Evolutionary conservation across 495 filamentous ascomycete genomes (phyloP).

Genomic region (Alectoria sarmentosa): DNA sequence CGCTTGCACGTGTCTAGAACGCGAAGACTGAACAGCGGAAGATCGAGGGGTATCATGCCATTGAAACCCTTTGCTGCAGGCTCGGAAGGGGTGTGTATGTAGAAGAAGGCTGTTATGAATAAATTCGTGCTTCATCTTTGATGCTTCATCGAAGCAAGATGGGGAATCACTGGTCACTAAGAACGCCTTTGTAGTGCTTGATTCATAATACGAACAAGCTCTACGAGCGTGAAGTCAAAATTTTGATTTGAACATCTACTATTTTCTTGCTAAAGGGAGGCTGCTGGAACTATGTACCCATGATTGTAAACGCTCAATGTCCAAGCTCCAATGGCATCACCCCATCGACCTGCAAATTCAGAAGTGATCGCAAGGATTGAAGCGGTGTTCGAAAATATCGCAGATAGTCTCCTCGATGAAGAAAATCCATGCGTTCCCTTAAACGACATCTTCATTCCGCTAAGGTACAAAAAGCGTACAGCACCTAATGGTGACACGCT

Average conservation of each 20-base stretch:
- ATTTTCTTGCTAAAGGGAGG: neutral
- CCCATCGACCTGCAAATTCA: neutral
- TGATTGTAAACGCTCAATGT: neutral
- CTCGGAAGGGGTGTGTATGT: neutral
- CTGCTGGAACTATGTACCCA: neutral
- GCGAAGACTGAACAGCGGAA: neutral
- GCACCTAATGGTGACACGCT: neutral
- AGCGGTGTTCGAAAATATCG: slow-evolving; percentile 12
- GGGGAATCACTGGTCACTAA: neutral
- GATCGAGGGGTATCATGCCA: neutral
- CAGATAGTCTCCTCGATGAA: slow-evolving; percentile 11
- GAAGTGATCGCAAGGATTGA: slow-evolving; percentile 21
- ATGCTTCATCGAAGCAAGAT: neutral
- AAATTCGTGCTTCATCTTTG: neutral
- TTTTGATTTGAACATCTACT: neutral
- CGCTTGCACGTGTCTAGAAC: neutral
- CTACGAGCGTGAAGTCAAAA: neutral
- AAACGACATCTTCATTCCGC: slow-evolving; percentile 15
- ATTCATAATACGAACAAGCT: neutral
- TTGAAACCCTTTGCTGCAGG: neutral
- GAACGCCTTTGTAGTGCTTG: neutral
- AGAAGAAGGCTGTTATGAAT: neutral
- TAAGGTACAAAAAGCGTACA: slow-evolving; percentile 13
- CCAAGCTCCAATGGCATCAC: slow-evolving; percentile 2
- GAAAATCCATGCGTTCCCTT: slow-evolving; percentile 15